Evolutionary conservation across 2,329 filamentous ascomycete genomes (phyloP).

Genomic region (Tolypocladium sp.): DNA sequence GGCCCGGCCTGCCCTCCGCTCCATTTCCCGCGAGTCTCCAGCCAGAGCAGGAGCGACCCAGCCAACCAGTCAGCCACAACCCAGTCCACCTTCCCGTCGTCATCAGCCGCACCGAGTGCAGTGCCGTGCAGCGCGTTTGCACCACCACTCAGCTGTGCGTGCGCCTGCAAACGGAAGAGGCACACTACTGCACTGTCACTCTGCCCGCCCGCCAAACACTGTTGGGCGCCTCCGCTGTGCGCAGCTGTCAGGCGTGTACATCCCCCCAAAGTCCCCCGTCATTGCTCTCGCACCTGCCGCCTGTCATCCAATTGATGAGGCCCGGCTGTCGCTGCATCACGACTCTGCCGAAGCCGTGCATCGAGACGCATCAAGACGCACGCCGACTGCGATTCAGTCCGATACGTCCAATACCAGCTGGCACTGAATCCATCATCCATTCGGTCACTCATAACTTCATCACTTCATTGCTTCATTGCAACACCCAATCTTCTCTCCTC

Average conservation of each 20-base stretch:
- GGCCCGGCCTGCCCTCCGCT: conserved; percentile 33
- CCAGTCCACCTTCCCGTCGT: background rate
- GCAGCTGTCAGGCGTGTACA: background rate
- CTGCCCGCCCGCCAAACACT: background rate
- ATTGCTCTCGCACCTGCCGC: background rate
- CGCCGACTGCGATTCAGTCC: background rate
- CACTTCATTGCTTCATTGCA: background rate
- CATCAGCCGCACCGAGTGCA: background rate
- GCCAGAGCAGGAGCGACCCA: conserved; percentile 1
- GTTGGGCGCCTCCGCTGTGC: background rate
- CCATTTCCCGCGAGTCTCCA: conserved; percentile 20
- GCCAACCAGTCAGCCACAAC: background rate
- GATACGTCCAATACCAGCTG: background rate
- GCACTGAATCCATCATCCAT: background rate
- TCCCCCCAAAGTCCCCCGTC: background rate
- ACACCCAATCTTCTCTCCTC: background rate
- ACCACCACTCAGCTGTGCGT: background rate
- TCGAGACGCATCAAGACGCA: background rate
- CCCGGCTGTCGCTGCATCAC: background rate
- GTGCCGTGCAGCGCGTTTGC: background rate
- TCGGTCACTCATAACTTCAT: background rate
- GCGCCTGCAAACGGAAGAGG: background rate
- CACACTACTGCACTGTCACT: background rate
- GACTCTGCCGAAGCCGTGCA: background rate
- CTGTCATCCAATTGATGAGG: background rate